Conservation (phyloP, 345 rosid genomes). For the Eutrema heterophyllum region DNA sequence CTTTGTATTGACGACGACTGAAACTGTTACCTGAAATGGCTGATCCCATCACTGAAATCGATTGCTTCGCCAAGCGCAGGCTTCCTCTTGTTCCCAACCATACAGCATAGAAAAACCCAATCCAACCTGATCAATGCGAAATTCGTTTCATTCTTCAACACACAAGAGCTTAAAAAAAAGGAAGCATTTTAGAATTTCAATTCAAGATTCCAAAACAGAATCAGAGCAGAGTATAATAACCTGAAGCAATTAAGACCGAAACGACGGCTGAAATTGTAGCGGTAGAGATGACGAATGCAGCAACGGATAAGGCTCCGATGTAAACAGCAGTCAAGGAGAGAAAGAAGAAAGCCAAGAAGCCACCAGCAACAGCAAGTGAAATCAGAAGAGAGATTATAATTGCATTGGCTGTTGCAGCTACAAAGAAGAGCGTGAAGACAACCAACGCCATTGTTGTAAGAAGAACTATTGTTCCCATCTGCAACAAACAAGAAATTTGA, state of each 20-base stretch:
- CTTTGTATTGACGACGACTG: constrained; percentile 27
- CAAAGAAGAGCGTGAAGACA: constrained; percentile 68
- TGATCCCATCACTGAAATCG: constrained; percentile 50
- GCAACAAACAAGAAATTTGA: constrained; percentile 19
- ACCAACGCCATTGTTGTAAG: constrained; percentile 67
- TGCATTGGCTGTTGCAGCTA: constrained; percentile 76
- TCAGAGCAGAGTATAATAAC: constrained; percentile 24
- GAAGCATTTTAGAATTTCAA: background rate
- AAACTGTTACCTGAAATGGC: constrained; percentile 50
- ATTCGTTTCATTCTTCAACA: background rate
- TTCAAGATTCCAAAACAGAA: constrained; percentile 15
- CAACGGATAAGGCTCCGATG: constrained; percentile 71
- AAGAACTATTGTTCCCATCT: constrained; percentile 74
- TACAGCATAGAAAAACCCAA: constrained; percentile 63
- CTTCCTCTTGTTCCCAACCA: constrained; percentile 71
- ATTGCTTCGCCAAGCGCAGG: constrained; percentile 54
- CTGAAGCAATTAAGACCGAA: constrained; percentile 58
- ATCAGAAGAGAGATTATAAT: constrained; percentile 64
- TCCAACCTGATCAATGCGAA: constrained; percentile 67
- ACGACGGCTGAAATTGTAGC: constrained; percentile 57
- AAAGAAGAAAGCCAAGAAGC: constrained; percentile 79
- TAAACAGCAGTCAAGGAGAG: constrained; percentile 60
- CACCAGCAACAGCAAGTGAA: constrained; percentile 84
- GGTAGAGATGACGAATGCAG: constrained; percentile 63
- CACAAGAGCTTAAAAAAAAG: background rate